Percentiles rank a stretch among this genome's conserved stretches.
Conservation (phyloP, 768 basidiomycete genomes). For the Suillus brevipes region DNA sequence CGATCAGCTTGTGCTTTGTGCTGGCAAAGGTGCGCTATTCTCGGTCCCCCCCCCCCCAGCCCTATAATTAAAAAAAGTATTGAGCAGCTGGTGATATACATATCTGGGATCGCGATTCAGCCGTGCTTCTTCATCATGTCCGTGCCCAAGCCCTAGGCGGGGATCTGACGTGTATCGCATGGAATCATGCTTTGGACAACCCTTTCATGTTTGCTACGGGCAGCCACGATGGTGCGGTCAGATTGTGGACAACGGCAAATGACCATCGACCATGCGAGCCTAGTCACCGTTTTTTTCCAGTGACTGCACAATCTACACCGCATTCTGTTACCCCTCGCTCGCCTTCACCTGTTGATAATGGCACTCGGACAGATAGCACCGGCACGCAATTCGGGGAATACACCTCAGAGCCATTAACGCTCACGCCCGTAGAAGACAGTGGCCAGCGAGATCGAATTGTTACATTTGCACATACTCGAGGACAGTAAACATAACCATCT, state of each 20-base stretch:
- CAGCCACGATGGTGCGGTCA: slow-evolving; percentile 66
- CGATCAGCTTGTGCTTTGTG: slow-evolving; percentile 72
- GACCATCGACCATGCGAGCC: slow-evolving; percentile 1
- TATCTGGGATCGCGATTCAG: slow-evolving; percentile 80
- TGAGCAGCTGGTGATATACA: slow-evolving; percentile 69
- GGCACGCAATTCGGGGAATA: neutral
- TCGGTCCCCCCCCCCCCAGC: neutral
- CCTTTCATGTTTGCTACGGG: slow-evolving; percentile 74
- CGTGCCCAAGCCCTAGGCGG: slow-evolving; percentile 53
- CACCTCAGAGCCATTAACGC: slow-evolving; percentile 12
- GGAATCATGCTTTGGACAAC: slow-evolving; percentile 61
- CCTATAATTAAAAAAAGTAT: neutral
- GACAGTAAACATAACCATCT: neutral
- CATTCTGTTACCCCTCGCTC: slow-evolving; percentile 6
- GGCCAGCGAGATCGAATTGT: slow-evolving; percentile 6
- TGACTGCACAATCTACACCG: neutral
- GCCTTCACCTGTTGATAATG: slow-evolving; percentile 1
- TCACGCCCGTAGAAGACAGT: slow-evolving; percentile 10
- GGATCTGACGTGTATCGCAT: slow-evolving; percentile 72
- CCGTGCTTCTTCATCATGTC: slow-evolving; percentile 62
- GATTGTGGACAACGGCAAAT: slow-evolving; percentile 56
- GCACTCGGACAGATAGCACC: slow-evolving; percentile 1
- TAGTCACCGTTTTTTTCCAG: neutral
- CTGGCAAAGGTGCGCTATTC: slow-evolving; percentile 56
- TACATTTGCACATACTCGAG: slow-evolving; percentile 5